A percentile compares a stretch with the other conserved stretches of the same genome.
Conservation (phyloP, 371 early-diverging fungal genomes). For the Rhizomucor pusillus region DNA sequence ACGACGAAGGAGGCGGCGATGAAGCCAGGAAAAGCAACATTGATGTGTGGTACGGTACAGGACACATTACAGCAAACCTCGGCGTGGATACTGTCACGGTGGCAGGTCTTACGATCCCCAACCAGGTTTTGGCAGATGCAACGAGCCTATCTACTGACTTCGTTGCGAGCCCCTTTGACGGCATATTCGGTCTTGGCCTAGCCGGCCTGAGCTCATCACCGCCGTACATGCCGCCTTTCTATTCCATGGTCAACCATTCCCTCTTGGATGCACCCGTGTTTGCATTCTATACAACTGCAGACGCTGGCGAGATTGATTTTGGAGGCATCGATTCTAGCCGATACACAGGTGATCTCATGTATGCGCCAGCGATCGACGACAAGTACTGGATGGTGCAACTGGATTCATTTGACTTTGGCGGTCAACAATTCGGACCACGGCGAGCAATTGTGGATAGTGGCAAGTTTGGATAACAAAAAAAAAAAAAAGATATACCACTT, state of each 20-base stretch:
- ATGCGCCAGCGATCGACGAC: constrained; percentile 64
- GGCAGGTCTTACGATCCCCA: constrained; percentile 45
- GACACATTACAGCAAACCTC: constrained; percentile 47
- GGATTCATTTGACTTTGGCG: constrained; percentile 44
- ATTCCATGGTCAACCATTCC: constrained; percentile 64
- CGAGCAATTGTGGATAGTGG: constrained; percentile 60
- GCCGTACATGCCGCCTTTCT: constrained; percentile 57
- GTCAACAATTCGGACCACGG: constrained; percentile 19
- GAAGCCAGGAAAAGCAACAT: constrained; percentile 12
- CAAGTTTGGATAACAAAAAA: constrained; percentile 2
- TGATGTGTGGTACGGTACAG: constrained; percentile 67
- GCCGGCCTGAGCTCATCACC: constrained; percentile 51
- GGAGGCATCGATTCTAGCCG: constrained; percentile 61
- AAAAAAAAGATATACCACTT: background rate
- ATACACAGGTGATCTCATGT: constrained; percentile 55
- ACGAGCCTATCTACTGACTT: constrained; percentile 55
- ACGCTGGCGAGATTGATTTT: constrained; percentile 64
- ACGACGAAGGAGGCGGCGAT: constrained; percentile 8
- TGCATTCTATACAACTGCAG: constrained; percentile 59
- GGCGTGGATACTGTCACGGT: constrained; percentile 50
- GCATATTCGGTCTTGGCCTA: constrained; percentile 71
- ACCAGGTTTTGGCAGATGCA: constrained; percentile 55
- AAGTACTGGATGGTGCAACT: constrained; percentile 81
- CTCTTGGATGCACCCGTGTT: constrained; percentile 70
- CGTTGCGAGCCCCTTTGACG: constrained; percentile 56